These are phyloP conservation scores for Penicillium occitanis DNA, from an alignment of 2,329 filamentous ascomycete species.

Conservation along the genomic window DNA sequence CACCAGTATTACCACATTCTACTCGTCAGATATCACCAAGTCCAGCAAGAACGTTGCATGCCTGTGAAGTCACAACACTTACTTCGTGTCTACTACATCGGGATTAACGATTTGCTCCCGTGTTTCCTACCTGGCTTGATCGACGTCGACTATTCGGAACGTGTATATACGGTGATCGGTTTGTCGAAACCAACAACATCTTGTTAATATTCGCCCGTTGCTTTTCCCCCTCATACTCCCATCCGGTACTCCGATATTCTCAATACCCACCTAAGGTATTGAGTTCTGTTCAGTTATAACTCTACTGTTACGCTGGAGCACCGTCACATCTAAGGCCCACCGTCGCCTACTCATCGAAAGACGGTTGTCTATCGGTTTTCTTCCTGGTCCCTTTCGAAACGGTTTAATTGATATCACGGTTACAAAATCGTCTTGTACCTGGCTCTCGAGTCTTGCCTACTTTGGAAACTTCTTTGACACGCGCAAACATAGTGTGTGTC, in stretches of 20 bases:
- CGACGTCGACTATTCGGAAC: constrained; percentile 17
- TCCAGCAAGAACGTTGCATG: constrained; percentile 25
- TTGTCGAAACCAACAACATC: constrained; percentile 4
- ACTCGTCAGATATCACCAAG: constrained; percentile 34
- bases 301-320: constrained; percentile 30
- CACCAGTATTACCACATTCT: constrained; percentile 36
- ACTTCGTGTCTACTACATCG: constrained; percentile 9
- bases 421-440: constrained; percentile 23
- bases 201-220: constrained; percentile 12
- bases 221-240: not conserved
- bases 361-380: constrained; percentile 34
- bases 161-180: constrained; percentile 22
- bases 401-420: constrained; percentile 32
- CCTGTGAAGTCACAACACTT: constrained; percentile 7
- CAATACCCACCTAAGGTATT: constrained; percentile 7
- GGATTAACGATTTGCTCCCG: constrained; percentile 12
- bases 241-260: constrained; percentile 1
- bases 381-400: constrained; percentile 35
- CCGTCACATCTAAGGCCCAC: constrained; percentile 29
- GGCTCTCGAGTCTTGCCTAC: constrained; percentile 22
- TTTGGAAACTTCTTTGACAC: constrained; percentile 1
- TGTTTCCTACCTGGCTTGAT: constrained; percentile 15
- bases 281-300: constrained; percentile 4
- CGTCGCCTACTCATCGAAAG: constrained; percentile 35
- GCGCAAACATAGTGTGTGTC: not conserved